Evolutionary conservation across 2,329 filamentous ascomycete species (phyloP), one percentile per base, ranked within the genome.

Genomic region (Teratosphaeria epicoccoides): DNA sequence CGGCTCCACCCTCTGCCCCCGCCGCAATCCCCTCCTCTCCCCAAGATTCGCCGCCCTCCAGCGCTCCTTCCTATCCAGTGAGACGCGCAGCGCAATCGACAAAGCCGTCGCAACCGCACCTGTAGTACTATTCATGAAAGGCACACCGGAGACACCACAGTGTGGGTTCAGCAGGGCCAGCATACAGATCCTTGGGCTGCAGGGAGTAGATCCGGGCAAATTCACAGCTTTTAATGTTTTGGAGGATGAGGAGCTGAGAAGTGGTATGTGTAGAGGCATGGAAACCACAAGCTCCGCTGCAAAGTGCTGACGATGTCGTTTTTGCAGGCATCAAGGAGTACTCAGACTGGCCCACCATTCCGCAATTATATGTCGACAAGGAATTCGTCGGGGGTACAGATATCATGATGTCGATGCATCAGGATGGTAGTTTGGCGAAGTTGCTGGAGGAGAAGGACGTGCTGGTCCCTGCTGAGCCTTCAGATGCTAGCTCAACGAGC

Each of bases 41-140:
- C 61, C 68, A 50, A 72, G 71, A 59, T 73, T 75, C 66, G 70
- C 72, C 52, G 66, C 71, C 7, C 66, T 72, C 50, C 71, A 74
- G 59, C 71, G 78, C 53, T 85, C 89, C 52, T 78, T 88, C 40
- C 80, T 98, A 46, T 96, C 91, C 26, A 80, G 84, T 61, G 80
- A 88, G 66, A 93, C 87, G 10, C 82, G 80, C 56, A 72, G 81
- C 37, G 89, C 90, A 24, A 98, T 98, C 63, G 88, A 96, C 70
- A 88, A 89, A 69, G 91, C 91, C 26, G 84, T 98, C 14, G 77
- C 74, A 23, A 90, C 89, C 0, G 86, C 90, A 0, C 91, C 91
- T 2, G 91, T 98, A 0, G 93, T 98, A 1, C 78, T 98, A 52
- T 98, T 98, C 77, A 98, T 98, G 93, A 98, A 98, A 76, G 93